phyloP scores from a whole-genome alignment of 768 basidiomycete species.

The Coprinellus aureogranulatus region DNA sequence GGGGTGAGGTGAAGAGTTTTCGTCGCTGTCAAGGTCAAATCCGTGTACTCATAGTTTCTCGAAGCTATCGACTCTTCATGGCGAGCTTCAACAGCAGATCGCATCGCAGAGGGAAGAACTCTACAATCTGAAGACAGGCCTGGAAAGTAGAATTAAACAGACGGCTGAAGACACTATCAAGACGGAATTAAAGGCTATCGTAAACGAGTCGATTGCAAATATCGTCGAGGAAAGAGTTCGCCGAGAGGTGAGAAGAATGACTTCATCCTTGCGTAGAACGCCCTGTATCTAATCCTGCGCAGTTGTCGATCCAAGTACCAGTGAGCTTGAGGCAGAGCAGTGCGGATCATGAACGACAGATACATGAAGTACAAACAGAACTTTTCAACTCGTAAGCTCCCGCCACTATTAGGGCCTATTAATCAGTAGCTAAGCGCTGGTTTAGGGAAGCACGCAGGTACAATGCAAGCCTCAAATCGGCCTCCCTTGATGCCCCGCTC shows the following conservation, averaged over 20 bases:
- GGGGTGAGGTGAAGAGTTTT: constrained; percentile 47
- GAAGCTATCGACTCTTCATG: constrained; percentile 41
- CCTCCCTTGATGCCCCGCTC: constrained; percentile 39
- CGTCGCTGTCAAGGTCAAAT: no score
- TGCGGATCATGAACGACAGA: constrained; percentile 40
- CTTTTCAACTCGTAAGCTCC: constrained; percentile 48
- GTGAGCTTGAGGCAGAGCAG: constrained; percentile 38
- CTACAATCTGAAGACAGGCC: constrained; percentile 28
- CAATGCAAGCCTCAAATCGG: constrained; percentile 35
- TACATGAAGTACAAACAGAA: constrained; percentile 40
- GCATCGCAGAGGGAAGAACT: constrained; percentile 37
- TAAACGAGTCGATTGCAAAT: constrained; percentile 33
- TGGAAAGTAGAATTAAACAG: constrained; percentile 41
- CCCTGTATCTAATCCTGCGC: neutral
- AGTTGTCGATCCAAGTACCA: constrained; percentile 46
- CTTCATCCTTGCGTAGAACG: no score
- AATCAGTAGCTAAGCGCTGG: constrained; percentile 4
- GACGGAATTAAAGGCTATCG: constrained; percentile 30
- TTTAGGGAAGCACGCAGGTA: constrained; percentile 46
- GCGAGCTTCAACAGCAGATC: constrained; percentile 38
- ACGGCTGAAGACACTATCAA: constrained; percentile 41
- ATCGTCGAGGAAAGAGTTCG: constrained; percentile 42
- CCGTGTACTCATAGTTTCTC: constrained; percentile 10
- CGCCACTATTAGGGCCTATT: neutral
- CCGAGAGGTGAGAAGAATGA: constrained; percentile 34